Base-by-base conservation (phyloP, 441 rosid genomes). In the Rhodomyrtus psidioides region DNA sequence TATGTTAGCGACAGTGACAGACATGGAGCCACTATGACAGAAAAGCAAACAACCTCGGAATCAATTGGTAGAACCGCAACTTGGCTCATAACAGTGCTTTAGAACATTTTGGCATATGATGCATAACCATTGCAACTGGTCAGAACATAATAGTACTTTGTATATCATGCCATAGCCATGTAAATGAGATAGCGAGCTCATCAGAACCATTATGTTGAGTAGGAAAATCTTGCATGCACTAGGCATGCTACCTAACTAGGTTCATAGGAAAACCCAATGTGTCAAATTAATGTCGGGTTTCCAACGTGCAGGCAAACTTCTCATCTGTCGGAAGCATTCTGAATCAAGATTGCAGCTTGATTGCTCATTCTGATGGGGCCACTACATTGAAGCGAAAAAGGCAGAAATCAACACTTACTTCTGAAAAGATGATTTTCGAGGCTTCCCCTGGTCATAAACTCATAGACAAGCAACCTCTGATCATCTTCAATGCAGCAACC, bases 351-450 rank as follows among this genome's bases (percentile, higher is more conserved):
- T 70, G 51, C 79, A 39, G 42, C 23, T 70, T 39, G 79, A 70
- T 70, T 70, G n/a, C 49, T 46, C 16, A 39, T 39, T 70, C n/a
- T 70, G n/a, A 21, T 10, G 79, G n/a, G 26, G 46, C 46, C 46
- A 19, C 46, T 17, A 65, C 76, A 65, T 6, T 23, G 51, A 39
- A 70, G 49, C 24, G 27, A 70, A 21, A 65, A 82, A 34, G 46
- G 84, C 42, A 26, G 28, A 82, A 53, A 55, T 28, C 57, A 26
- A 34, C 51, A 86, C 92, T 92, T 86, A 92, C 94, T 92, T 88
- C 93, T 88, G 74, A 92, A 92, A 58, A 92, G 93, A 91, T 92
- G 94, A 85, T 92, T 92, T 89, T 92, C 94, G 58, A 92, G 94
- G 82, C 92, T 92, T 83, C 94, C 94, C 30, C 94, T 90, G 27